phyloP scores from a whole-genome alignment of 2,329 filamentous ascomycete species.

The Aspergillus quadrilineatus region DNA sequence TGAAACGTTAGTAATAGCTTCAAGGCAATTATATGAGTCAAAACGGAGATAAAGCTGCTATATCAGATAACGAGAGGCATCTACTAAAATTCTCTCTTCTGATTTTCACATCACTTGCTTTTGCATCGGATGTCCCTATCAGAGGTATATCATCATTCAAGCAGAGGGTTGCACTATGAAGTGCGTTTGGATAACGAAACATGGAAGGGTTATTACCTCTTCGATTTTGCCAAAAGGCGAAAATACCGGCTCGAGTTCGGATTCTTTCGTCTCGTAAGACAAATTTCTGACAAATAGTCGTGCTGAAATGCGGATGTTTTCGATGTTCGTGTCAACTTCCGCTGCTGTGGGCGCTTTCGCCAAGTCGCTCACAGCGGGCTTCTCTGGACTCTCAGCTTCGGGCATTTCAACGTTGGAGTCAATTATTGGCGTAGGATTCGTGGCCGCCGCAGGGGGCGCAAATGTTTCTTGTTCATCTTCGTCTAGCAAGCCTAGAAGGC shows the following conservation, averaged over 20 bases:
- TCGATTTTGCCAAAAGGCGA: conserved; percentile 69
- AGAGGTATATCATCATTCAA: conserved; percentile 85
- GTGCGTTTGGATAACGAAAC: conserved; percentile 16
- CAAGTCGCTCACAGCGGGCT: conserved; percentile 11
- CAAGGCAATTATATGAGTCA: conserved; percentile 28
- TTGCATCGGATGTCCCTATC: conserved; percentile 99
- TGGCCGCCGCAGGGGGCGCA: conserved; percentile 33
- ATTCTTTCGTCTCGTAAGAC: conserved; percentile 73
- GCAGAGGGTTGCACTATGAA: conserved; percentile 22
- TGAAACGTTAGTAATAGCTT: conserved; percentile 46
- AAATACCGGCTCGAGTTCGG: conserved; percentile 73
- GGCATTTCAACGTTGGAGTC: conserved; percentile 13
- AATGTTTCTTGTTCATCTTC: conserved; percentile 54
- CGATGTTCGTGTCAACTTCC: conserved; percentile 48
- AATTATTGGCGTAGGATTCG: conserved; percentile 18
- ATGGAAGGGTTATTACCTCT: conserved; percentile 68
- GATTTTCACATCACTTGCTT: conserved; percentile 79
- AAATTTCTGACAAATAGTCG: conserved; percentile 89
- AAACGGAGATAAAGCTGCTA: conserved; percentile 30
- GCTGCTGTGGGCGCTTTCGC: conserved; percentile 17
- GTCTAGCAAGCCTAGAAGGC: conserved; percentile 79
- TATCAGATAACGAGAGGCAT: conserved; percentile 90
- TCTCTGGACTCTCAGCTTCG: conserved; percentile 17
- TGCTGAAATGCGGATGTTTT: conserved; percentile 68
- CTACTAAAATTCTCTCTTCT: conserved; percentile 98